Evolutionary conservation across 768 basidiomycete species (phyloP).

Genomic region (Calocera cornea): DNA sequence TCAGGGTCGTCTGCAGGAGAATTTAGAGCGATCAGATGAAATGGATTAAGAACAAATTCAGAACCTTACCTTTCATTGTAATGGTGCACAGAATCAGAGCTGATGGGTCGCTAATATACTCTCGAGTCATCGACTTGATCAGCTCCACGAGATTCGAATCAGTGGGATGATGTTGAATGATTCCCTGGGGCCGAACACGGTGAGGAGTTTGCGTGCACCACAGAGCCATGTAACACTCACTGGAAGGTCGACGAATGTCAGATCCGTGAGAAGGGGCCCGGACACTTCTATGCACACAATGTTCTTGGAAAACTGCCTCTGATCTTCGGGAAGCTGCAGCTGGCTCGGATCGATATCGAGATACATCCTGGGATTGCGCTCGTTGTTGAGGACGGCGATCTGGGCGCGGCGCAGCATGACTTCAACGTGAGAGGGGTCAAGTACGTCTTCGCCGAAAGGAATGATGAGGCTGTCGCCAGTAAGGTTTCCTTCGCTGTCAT

Average conservation of each 20-base stretch:
- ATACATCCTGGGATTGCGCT: no score
- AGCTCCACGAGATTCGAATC: background rate
- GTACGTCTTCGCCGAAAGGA: conserved; percentile 23
- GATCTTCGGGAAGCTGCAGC: conserved; percentile 10
- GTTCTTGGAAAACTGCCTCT: conserved; percentile 37
- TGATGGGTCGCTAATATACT: conserved; percentile 49
- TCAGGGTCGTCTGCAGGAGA: conserved; percentile 52
- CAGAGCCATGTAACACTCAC: no score
- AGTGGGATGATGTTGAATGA: background rate
- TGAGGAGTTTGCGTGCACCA: no score
- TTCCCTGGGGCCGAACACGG: background rate
- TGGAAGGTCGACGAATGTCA: conserved; percentile 56
- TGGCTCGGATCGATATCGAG: conserved; percentile 13
- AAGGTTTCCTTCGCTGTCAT: conserved; percentile 19
- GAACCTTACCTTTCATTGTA: conserved; percentile 56
- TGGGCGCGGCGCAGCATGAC: conserved; percentile 45
- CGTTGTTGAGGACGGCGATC: conserved; percentile 39
- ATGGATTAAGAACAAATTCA: background rate
- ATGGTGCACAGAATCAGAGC: conserved; percentile 48
- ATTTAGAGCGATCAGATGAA: background rate
- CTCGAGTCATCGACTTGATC: conserved; percentile 9
- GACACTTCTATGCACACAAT: conserved; percentile 46
- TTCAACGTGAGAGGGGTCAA: conserved; percentile 33
- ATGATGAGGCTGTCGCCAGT: background rate
- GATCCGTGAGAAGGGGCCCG: conserved; percentile 44